Percentiles rank a stretch among this genome's conserved stretches.
phyloP scores from a whole-genome alignment of 2,329 filamentous ascomycete species.

The Chrysosphaeria jannelii region DNA sequence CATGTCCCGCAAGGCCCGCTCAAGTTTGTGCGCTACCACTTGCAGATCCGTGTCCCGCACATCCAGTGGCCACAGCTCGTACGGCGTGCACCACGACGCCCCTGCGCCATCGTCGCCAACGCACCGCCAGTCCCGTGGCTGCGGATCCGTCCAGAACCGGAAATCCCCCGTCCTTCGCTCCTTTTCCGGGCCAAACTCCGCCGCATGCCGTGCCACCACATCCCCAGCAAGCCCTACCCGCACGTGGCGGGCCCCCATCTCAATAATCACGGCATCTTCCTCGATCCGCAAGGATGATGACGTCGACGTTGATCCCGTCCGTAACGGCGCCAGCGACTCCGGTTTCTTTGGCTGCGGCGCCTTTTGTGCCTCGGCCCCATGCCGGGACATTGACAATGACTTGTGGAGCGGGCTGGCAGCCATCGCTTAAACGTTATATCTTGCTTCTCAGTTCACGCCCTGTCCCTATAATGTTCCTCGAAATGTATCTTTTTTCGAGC shows the following conservation, averaged over 20 bases:
- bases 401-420: no score
- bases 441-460: neutral
- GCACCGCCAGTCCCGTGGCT: constrained; percentile 16
- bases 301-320: constrained; percentile 27
- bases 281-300: constrained; percentile 43
- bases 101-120: constrained; percentile 4
- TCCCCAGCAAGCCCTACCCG: constrained; percentile 72
- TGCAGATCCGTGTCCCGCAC: constrained; percentile 36
- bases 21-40: constrained; percentile 55
- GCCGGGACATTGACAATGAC: no score
- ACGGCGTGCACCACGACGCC: constrained; percentile 28
- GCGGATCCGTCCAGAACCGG: constrained; percentile 31
- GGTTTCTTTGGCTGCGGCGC: no score
- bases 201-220: constrained; percentile 35
- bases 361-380: no score
- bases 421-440: neutral
- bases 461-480: no score
- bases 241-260: constrained; percentile 52
- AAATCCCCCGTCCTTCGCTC: constrained; percentile 60
- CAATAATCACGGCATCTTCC: constrained; percentile 60
- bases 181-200: constrained; percentile 45
- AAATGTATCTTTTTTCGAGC: no score
- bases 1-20: constrained; percentile 50
- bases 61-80: constrained; percentile 57
- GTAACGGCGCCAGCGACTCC: constrained; percentile 11